Evolutionary conservation across 139 green algal genomes (phyloP).

Genomic region (Zygnema cylindricum): DNA sequence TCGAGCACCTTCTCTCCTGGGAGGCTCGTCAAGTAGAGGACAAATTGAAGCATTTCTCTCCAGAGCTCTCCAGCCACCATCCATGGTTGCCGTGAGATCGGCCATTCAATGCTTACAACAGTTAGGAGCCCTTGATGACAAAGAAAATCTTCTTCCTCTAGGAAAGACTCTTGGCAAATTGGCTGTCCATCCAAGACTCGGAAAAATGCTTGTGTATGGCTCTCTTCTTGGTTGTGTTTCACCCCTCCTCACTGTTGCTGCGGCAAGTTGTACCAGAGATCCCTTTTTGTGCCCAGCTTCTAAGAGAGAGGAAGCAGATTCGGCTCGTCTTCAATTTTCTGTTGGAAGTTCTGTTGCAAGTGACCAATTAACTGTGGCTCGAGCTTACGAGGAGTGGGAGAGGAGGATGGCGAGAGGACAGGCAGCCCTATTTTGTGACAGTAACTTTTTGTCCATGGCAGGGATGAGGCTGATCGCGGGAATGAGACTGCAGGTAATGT

Average conservation of each 20-base stretch:
- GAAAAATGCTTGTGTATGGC: conserved; percentile 87
- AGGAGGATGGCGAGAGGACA: neutral
- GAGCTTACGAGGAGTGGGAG: conserved; percentile 59
- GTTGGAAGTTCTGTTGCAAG: conserved; percentile 17
- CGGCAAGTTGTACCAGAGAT: conserved; percentile 15
- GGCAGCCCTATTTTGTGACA: neutral
- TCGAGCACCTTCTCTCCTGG: neutral
- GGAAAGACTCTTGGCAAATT: conserved; percentile 71
- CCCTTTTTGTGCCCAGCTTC: conserved; percentile 37
- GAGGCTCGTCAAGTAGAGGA: neutral
- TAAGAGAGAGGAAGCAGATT: conserved; percentile 59
- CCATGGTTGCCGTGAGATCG: neutral
- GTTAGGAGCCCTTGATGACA: conserved; percentile 59
- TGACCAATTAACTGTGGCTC: conserved; percentile 61
- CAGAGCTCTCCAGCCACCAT: conserved; percentile 30
- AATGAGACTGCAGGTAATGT: conserved; percentile 28
- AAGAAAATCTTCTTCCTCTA: conserved; percentile 36
- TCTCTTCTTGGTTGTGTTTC: conserved; percentile 80
- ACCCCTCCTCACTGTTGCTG: conserved; percentile 80
- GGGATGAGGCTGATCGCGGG: conserved; percentile 15
- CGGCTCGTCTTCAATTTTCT: conserved; percentile 41
- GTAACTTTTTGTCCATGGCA: conserved; percentile 59
- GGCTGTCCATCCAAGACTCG: conserved; percentile 76
- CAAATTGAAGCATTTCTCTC: conserved; percentile 27
- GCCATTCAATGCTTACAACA: conserved; percentile 38